These are phyloP conservation scores for Knoxdaviesia capensis DNA, from an alignment of 2,329 filamentous ascomycete species.

Conservation along the genomic window DNA sequence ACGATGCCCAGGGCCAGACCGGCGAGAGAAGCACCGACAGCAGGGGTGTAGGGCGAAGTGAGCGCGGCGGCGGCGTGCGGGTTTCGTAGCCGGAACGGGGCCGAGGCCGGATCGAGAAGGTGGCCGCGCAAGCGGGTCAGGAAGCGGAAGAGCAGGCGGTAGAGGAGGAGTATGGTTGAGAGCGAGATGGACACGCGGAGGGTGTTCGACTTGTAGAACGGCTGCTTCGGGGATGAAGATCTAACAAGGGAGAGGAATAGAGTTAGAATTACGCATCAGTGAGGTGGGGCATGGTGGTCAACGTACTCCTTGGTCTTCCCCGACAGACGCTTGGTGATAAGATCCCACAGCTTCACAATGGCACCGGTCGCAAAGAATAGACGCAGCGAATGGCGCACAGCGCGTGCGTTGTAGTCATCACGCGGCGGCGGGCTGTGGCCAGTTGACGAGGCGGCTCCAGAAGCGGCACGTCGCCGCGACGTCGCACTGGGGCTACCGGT, in stretches of 20 bases:
- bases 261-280: background rate
- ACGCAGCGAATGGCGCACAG: constrained; percentile 33
- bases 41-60: constrained; percentile 68
- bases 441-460: background rate
- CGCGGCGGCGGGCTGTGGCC: constrained; percentile 3
- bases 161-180: constrained; percentile 69
- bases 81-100: constrained; percentile 66
- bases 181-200: constrained; percentile 65
- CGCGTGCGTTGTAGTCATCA: constrained; percentile 50
- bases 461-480: background rate
- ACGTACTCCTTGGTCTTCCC: constrained; percentile 24
- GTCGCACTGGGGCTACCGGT: constrained; percentile 1
- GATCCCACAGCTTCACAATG: constrained; percentile 41
- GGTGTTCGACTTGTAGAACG: constrained; percentile 44
- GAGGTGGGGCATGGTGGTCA: background rate
- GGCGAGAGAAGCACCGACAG: constrained; percentile 74
- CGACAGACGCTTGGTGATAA: constrained; percentile 26
- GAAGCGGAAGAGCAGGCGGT: constrained; percentile 80
- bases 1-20: constrained; percentile 66
- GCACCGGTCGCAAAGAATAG: constrained; percentile 27
- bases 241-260: constrained; percentile 6
- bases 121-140: constrained; percentile 61
- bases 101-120: constrained; percentile 60
- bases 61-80: constrained; percentile 54
- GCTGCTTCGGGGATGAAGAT: constrained; percentile 19